Base-by-base conservation (phyloP, 2,329 filamentous ascomycete species). In the Colletotrichum sp. region DNA sequence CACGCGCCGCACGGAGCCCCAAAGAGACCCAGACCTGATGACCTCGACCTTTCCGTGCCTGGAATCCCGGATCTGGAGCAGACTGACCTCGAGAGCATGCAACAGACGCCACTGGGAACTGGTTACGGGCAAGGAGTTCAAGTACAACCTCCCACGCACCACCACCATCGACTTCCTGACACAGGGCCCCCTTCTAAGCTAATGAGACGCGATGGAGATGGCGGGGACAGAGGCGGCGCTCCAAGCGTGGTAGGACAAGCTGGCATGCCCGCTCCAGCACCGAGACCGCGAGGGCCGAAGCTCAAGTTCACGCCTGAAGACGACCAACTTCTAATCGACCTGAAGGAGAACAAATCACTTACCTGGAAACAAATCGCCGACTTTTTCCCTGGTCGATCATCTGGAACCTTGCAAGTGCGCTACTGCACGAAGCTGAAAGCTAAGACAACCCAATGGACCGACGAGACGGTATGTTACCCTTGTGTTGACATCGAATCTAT, bases 341-440 rank as follows among this genome's bases (percentile, higher is more conserved):
- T 98, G 77, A 98, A 98, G 85, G 96, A 98, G 86, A 96, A 97
- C 82, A 98, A 97, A 85, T 96, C 95, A 82, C 88, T 98, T 82
- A 98, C 96, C 6, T 98, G 96, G 96, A 98, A 98, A 86, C 96
- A 98, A 88, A 98, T 98, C 82, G 95, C 96, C 72, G 96, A 98
- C 82, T 98, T 98, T 86, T 98, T 98, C 80, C 96, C 96, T 1
- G 96, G 96, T 2, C 90, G 96, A 74, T 97, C 95, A 75, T 98
- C 95, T 62, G 96, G 96, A 21, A 98, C 96, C 34, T 87, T 98
- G 77, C 96, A 98, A 85, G 96, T 98, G 71, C 93, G 96, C 44
- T 98, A 98, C 84, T 98, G 96, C 83, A 98, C 96, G 59, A 98
- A 98, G 86, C 88, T 98, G 69, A 98, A 98, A 86, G 96, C 95